Conservation (phyloP, 768 basidiomycete genomes). For the Kwoniella sp. region DNA sequence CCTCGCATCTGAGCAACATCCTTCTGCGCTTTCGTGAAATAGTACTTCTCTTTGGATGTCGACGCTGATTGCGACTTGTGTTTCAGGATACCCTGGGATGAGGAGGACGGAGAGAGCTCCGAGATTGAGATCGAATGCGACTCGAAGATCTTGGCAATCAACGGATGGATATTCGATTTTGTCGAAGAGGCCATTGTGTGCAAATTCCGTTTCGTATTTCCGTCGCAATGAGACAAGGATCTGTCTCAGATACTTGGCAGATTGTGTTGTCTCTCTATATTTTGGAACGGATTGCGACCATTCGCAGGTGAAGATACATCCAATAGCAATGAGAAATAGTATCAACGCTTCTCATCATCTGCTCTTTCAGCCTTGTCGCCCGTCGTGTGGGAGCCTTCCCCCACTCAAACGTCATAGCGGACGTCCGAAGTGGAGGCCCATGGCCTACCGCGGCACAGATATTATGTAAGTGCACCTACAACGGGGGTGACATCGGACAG, state of each 20-base stretch:
- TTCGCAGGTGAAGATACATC: no score
- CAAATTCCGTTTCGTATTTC: no score
- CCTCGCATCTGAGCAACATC: constrained; percentile 29
- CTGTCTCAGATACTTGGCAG: no score
- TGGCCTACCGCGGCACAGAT: no score
- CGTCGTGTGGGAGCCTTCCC: no score
- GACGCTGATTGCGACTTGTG: neutral
- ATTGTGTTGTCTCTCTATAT: no score
- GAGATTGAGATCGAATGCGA: constrained; percentile 2
- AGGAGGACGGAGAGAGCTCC: constrained; percentile 11
- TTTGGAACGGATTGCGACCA: no score
- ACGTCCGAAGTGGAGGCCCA: constrained; percentile 19
- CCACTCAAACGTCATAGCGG: neutral
- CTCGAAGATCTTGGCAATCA: constrained; percentile 19
- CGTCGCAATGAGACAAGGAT: no score
- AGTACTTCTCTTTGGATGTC: neutral
- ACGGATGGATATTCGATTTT: constrained; percentile 15
- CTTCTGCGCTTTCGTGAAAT: constrained; percentile 18
- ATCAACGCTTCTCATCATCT: no score
- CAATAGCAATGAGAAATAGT: no score
- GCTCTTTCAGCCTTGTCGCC: no score
- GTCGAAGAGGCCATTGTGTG: neutral
- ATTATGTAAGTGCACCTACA: constrained; percentile 20
- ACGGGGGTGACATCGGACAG: no score
- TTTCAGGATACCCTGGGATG: constrained; percentile 7